phyloP scores from a whole-genome alignment of 805 yeast species.

The Scheffersomyces spartinae region DNA sequence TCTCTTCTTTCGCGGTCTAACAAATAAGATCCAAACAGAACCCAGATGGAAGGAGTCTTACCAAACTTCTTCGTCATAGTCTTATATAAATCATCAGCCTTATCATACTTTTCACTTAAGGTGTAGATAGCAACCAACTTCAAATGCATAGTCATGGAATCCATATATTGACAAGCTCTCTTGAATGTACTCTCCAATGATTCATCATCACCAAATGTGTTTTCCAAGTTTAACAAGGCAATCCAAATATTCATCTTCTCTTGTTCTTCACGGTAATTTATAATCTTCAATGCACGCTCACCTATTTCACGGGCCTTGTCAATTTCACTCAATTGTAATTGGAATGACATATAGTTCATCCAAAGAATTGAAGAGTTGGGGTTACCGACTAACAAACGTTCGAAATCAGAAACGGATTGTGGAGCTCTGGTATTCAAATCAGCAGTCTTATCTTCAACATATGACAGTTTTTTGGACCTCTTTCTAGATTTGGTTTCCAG shows the following conservation, averaged over 20 bases:
- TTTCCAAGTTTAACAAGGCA: conserved; percentile 87
- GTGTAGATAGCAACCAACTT: conserved; percentile 67
- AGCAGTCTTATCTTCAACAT: conserved; percentile 71
- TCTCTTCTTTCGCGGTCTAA: conserved; percentile 46
- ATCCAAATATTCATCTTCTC: conserved; percentile 95
- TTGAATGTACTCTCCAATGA: conserved; percentile 70
- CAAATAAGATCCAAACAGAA: conserved; percentile 65
- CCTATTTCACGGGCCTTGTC: conserved; percentile 93
- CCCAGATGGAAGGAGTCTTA: conserved; percentile 64
- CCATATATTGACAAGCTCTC: conserved; percentile 87
- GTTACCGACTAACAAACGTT: conserved; percentile 79
- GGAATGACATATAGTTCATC: conserved; percentile 99
- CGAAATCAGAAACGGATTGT: conserved; percentile 85
- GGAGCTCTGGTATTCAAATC: conserved; percentile 80
- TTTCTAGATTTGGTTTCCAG: conserved; percentile 33
- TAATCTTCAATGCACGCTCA: conserved; percentile 83
- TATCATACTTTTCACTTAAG: conserved; percentile 57
- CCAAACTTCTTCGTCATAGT: conserved; percentile 70
- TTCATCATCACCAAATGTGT: conserved; percentile 82
- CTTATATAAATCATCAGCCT: conserved; percentile 61
- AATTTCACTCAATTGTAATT: conserved; percentile 83
- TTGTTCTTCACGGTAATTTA: conserved; percentile 81
- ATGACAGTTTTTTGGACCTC: conserved; percentile 27
- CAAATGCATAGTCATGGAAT: conserved; percentile 68
- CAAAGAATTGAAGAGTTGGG: conserved; percentile 90